These are phyloP conservation scores for Cornus suecica DNA, from an alignment of 148 eudicot species.

Conservation along the genomic window DNA sequence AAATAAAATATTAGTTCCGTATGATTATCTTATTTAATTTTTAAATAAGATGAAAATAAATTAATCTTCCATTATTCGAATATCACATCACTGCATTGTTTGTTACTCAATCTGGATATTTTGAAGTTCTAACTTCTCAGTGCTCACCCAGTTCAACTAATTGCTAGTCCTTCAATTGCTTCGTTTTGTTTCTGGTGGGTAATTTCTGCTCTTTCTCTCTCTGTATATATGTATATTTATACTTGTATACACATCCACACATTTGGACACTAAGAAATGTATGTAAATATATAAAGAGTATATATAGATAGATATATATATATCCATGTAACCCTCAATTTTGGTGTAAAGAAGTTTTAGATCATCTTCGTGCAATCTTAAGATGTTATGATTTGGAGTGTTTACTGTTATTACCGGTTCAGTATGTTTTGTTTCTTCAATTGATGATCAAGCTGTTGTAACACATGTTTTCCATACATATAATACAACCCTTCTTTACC, in stretches of 20 bases:
- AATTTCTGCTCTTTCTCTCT: neutral
- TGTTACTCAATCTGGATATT: neutral
- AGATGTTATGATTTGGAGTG: neutral
- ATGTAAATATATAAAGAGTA: neutral
- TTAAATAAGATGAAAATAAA: too few relatives aligned
- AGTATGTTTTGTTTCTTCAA: too few relatives aligned
- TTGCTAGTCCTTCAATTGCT: neutral
- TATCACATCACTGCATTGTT: neutral
- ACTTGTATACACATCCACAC: neutral
- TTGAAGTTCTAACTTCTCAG: neutral
- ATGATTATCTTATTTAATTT: neutral
- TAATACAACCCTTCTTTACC: too few relatives aligned
- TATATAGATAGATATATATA: neutral
- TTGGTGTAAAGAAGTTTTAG: neutral
- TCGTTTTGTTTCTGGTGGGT: neutral
- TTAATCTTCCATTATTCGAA: neutral
- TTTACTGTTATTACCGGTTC: neutral
- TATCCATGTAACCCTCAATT: neutral
- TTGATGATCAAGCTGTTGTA: too few relatives aligned
- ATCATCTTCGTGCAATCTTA: neutral
- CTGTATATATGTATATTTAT: neutral
- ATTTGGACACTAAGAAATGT: too few relatives aligned
- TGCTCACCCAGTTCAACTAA: neutral
- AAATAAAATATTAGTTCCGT: neutral
- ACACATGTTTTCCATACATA: too few relatives aligned